Base-by-base conservation (phyloP, 2,329 filamentous ascomycete genomes). In the Diaporthe destruens region DNA sequence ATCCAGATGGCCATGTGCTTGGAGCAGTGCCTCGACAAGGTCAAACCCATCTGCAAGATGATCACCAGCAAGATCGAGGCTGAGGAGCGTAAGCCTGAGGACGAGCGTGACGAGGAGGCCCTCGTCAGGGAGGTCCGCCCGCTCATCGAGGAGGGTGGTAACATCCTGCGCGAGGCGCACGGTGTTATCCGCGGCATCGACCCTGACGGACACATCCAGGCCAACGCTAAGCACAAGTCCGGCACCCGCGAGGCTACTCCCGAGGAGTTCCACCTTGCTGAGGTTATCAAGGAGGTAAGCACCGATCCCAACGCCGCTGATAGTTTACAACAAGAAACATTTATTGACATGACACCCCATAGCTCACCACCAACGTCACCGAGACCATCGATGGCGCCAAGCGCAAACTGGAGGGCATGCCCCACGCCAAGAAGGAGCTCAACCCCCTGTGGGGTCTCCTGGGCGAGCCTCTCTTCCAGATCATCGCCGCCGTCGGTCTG, bases 371-470 rank as follows among this genome's bases (percentile, higher is more conserved):
- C 25, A 92, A 90, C 34, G 93, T 98, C 29, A 92, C 93, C 59
- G 91, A 92, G 78, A 94, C 92, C 32, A 96, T 98, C 77, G 95
- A 98, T 79, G 91, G 92, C 75, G 93, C 93, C 34, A 96, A 95
- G 90, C 93, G 92, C 85, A 98, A 94, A 86, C 93, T 98, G 74
- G 91, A 93, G 79, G 93, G 94, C 79, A 96, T 98, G 93, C 95
- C 95, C 7, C 93, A 97, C 77, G 95, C 94, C 55, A 97, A 98
- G 92, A 96, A 97, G 88, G 92, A 96, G 86, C 88, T 98, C 74
- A 98, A 96, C 85, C 95, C 95, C 14, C 90, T 98, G 39, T 97
- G 95, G 94, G 90, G 86, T 39, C 86, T 98, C 63, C 85, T 96
- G 18, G 90, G 90, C 47, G 94, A 98, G 86, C 95, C 95, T 14